Evolutionary conservation across 345 rosid species (phyloP), one percentile per base, ranked within the genome.

Genomic region (Gossypium bickii): DNA sequence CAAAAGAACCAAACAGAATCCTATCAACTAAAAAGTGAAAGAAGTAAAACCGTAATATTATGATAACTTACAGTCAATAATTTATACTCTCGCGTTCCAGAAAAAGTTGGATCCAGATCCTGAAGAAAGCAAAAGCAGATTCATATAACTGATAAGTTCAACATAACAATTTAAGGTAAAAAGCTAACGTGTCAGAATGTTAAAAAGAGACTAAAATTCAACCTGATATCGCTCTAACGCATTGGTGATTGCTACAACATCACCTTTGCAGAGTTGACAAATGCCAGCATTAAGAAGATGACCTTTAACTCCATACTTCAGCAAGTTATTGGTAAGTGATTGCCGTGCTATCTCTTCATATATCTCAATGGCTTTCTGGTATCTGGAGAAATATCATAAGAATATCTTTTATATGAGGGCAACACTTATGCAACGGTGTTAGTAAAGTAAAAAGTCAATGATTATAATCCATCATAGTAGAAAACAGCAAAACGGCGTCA

Each of bases 281-380:
- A 95, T 76, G 77, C 99, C 99, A 75, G 99, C 99, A 84, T 87
- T 95, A 71, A 95, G 96, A 84, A 95, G 93, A 85, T 95, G 98
- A n/a, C 99, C 99, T 84, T 92, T 93, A 75, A 90, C 99, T 81
- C 98, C 98, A 80, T 94, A 93, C 81, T 93, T 94, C 53, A 95
- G 96, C 86, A 95, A 83, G 89, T 90, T 90, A 71, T 83, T 91
- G 63, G 77, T 83, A 72, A 91, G 94, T 13, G 97, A 95, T 3
- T 93, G 91, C 8, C 73, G 78, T 7, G 90, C 99, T 78, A 95
- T 84, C 20, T 87, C 98, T 87, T 95, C 99, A 78, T 86, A 95
- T 78, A 95, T 92, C 80, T 85, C 93, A 81, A 93, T 85, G 47
- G 99, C 87, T 80, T 90, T 93, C 64, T 82, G 93, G 83, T 95